Conservation (phyloP, 208 protist genomes). For the Acanthamoeba divionensis region DNA sequence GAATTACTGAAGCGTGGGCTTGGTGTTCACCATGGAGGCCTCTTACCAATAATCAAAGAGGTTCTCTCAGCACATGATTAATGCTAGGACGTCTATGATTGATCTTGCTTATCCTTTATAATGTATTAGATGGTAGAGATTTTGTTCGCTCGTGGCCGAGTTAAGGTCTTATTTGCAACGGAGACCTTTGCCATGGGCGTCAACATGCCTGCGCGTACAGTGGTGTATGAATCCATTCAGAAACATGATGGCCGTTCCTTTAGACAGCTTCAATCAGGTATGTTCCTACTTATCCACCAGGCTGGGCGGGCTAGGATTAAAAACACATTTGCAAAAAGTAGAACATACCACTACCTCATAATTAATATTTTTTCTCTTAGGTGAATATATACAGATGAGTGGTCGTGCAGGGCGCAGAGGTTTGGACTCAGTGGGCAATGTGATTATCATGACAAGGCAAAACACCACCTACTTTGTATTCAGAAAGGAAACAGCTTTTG, state of each 20-base stretch:
- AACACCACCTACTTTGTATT: constrained; percentile 51
- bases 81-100: too few species aligned
- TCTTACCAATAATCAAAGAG: constrained; percentile 90
- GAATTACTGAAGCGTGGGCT: constrained; percentile 81
- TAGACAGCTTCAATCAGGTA: constrained; percentile 70
- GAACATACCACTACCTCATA: neutral
- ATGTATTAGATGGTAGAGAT: constrained; percentile 88
- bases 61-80: too few species aligned
- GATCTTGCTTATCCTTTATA: too few species aligned
- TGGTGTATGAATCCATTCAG: constrained; percentile 80
- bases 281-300: neutral
- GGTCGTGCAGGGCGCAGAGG: constrained; percentile 86
- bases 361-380: constrained; percentile 14
- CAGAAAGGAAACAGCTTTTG: constrained; percentile 22
- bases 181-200: constrained; percentile 92
- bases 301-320: too few species aligned
- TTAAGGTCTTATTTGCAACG: constrained; percentile 89
- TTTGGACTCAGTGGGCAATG: constrained; percentile 83
- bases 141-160: constrained; percentile 80
- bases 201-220: constrained; percentile 88
- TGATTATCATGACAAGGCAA: constrained; percentile 80
- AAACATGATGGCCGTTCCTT: constrained; percentile 77
- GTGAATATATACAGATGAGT: constrained; percentile 91
- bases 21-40: constrained; percentile 88
- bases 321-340: too few species aligned